Base-by-base conservation (phyloP, 2,329 filamentous ascomycete species). In the Chaetomiaceae sp. region DNA sequence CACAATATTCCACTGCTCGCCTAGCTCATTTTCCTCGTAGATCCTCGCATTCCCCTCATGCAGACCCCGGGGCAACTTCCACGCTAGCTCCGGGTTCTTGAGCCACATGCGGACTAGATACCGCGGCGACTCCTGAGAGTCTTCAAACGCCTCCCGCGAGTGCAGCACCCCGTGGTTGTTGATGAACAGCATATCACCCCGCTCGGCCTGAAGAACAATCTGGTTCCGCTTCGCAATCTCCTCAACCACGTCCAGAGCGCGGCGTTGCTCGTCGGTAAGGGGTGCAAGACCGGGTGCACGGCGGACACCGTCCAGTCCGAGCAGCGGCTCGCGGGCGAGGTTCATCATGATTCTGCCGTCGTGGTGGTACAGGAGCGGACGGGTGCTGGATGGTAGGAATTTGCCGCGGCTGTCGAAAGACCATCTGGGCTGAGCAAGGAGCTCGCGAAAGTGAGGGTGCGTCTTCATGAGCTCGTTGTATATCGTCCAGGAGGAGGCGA, bases 401-500 rank as follows among this genome's bases (percentile, higher is more conserved):
- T 76, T 80, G 55, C 55, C 49, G 14, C 46, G 52, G 51, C 53
- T 46, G 54, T 84, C 82, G 66, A 84, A 81, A 0, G 80, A 76
- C 84, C 85, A 87, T 65, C 83, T 78, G 30, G 76, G 74, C 43
- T 80, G 76, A 4, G 81, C 73, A 42, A 89, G 73, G 1, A 79
- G 80, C 7, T 79, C 74, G 56, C 87, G 76, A n/a, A 89, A 70
- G 62, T 87, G 82, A 0, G 85, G 85, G 10, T 82, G 75, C 27
- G 75, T 77, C 10, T 72, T 71, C 2, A 81, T 81, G n/a, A 89
- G 73, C 21, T 84, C 74, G 56, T 89, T 89, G 72, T 88, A 89
- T 23, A 88, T 74, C 0, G 76, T 79, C 69, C 84, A 79, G 16
- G 76, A 77, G 14, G 84, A 85, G 2, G 83, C 75, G 36, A 89